Evolutionary conservation across 345 rosid genomes (phyloP).

Genomic region (Syzygium aqueum): DNA sequence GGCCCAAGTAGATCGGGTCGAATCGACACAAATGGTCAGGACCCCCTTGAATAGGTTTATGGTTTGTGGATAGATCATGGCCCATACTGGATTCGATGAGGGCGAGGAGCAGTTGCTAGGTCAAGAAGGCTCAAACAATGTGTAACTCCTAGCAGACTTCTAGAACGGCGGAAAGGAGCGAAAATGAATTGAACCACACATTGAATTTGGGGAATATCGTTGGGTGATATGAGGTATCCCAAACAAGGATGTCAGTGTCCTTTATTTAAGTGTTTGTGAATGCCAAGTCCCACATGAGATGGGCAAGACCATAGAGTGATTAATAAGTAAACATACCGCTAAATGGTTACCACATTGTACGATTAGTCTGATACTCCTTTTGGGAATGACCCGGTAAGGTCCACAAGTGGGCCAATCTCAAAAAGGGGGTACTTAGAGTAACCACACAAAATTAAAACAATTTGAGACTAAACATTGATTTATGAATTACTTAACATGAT

Average conservation of each 20-base stretch:
- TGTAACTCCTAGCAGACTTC: background rate
- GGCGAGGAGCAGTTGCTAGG: background rate
- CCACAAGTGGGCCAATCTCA: background rate
- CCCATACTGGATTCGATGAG: background rate
- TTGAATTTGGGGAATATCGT: no score
- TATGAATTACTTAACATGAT: background rate
- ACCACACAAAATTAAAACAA: background rate
- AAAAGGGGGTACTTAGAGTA: background rate
- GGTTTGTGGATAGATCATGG: background rate
- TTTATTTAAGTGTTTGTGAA: background rate
- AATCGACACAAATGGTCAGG: background rate
- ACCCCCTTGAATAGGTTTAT: background rate
- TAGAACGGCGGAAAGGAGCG: background rate
- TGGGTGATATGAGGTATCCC: background rate
- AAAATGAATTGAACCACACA: no score
- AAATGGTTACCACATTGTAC: background rate
- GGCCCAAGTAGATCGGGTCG: background rate
- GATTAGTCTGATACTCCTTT: background rate
- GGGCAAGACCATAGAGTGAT: background rate
- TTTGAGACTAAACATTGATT: background rate
- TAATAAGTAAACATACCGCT: background rate
- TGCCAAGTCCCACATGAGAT: background rate
- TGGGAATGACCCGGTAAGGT: background rate
- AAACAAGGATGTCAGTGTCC: background rate
- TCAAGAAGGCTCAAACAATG: background rate